A percentile compares a stretch with the other conserved stretches of the same genome.
Evolutionary conservation across 2,329 filamentous ascomycete genomes (phyloP).

Genomic region (Sporothrix curviconia): DNA sequence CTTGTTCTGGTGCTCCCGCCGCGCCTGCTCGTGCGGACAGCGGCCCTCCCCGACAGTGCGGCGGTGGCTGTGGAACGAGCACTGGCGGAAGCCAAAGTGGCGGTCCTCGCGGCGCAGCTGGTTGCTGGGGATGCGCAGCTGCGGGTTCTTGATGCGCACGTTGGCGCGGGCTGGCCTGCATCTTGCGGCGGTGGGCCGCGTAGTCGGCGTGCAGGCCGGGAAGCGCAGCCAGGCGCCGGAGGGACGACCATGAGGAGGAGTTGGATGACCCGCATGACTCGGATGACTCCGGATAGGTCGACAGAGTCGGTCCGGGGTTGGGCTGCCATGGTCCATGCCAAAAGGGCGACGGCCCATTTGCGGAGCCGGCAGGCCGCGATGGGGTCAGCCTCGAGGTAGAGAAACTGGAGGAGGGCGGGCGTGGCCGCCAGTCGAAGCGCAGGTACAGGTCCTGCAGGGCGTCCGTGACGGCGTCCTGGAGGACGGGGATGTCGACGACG

Average conservation of each 20-base stretch:
- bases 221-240: slow-evolving; percentile 37
- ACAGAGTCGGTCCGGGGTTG: no score
- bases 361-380: slow-evolving; percentile 45
- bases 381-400: slow-evolving; percentile 49
- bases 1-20: neutral
- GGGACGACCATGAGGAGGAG: no score
- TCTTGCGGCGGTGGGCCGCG: slow-evolving; percentile 45
- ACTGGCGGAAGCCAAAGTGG: slow-evolving; percentile 54
- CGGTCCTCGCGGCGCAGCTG: slow-evolving; percentile 49
- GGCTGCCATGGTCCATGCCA: slow-evolving; percentile 53
- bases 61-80: slow-evolving; percentile 54
- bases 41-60: slow-evolving; percentile 45
- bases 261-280: no score
- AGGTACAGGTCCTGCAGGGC: slow-evolving; percentile 54
- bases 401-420: slow-evolving; percentile 42
- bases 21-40: slow-evolving; percentile 40
- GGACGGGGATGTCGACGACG: slow-evolving; percentile 39
- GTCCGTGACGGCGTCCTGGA: slow-evolving; percentile 54
- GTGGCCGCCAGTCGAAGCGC: slow-evolving; percentile 51
- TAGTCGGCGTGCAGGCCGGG: slow-evolving; percentile 47
- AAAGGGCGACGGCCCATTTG: slow-evolving; percentile 55
- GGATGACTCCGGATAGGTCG: no score
- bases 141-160: slow-evolving; percentile 53
- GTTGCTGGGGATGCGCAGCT: slow-evolving; percentile 52
- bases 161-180: slow-evolving; percentile 44